Percentiles rank a stretch among this genome's conserved stretches.
Evolutionary conservation across 306 rosid species (phyloP).

Genomic region (Pterocarpus santalinus): DNA sequence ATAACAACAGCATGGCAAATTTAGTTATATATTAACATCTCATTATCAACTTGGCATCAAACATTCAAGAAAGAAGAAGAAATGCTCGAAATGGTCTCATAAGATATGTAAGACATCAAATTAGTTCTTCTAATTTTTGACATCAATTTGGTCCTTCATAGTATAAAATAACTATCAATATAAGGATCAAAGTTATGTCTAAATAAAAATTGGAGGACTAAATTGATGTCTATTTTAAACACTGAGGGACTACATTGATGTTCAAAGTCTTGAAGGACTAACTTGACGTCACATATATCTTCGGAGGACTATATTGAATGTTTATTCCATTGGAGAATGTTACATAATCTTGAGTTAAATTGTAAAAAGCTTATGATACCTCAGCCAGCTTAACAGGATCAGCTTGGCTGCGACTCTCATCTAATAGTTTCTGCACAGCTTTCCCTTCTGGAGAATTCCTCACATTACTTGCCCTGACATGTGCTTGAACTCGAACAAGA

Average conservation of each 20-base stretch:
- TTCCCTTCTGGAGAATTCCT: conserved; percentile 53
- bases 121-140: background rate
- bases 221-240: background rate
- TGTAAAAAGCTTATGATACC: conserved; percentile 50
- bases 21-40: conserved; percentile 25
- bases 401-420: conserved; percentile 41
- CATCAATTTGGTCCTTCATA: background rate
- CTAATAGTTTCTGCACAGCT: conserved; percentile 40
- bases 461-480: conserved; percentile 65
- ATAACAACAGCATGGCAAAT: conserved; percentile 1
- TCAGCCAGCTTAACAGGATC: conserved; percentile 78
- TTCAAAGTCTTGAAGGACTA: background rate
- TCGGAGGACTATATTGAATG: background rate
- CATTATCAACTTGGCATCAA: background rate
- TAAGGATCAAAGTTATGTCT: background rate
- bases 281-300: background rate
- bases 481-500: conserved; percentile 84
- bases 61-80: background rate
- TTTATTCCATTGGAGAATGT: conserved; percentile 9
- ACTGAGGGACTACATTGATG: background rate
- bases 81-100: background rate
- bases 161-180: too few relatives aligned
- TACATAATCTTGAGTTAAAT: conserved; percentile 12
- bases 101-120: background rate
- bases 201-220: background rate